Evolutionary conservation across 768 basidiomycete genomes (phyloP).

Genomic region (Rhodosporidiobolus sp.): DNA sequence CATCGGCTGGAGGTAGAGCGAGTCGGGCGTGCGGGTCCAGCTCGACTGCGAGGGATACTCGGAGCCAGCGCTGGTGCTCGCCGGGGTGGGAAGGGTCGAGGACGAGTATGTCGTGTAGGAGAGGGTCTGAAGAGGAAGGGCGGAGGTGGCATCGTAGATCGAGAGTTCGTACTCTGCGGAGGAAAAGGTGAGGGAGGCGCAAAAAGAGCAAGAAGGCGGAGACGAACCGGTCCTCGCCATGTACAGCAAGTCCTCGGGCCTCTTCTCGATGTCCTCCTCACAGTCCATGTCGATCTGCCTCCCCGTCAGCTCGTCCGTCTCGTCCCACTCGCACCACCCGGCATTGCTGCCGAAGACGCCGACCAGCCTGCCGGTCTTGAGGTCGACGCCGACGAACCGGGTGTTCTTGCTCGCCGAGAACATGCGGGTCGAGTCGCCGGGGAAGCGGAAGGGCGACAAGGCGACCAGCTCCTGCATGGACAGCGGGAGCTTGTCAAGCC

Average conservation of each 20-base stretch:
- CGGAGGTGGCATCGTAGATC: conserved; percentile 63
- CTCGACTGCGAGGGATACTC: conserved; percentile 59
- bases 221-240: conserved; percentile 65
- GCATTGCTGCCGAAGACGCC: conserved; percentile 42
- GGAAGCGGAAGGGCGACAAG: conserved; percentile 77
- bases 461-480: conserved; percentile 91
- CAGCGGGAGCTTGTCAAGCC: conserved; percentile 79
- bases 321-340: conserved; percentile 46
- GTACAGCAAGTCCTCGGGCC: conserved; percentile 54
- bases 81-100: conserved; percentile 30
- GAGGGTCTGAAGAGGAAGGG: conserved; percentile 65
- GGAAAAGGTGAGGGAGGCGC: conserved; percentile 1
- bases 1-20: conserved; percentile 73
- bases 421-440: conserved; percentile 61
- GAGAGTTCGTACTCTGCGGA: conserved; percentile 79
- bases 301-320: conserved; percentile 24
- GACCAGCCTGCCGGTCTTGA: conserved; percentile 71
- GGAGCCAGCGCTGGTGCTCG: not conserved
- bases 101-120: conserved; percentile 90
- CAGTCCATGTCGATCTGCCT: conserved; percentile 39
- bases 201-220: not conserved
- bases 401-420: conserved; percentile 93
- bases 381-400: conserved; percentile 56
- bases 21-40: conserved; percentile 74
- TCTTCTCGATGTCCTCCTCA: conserved; percentile 42